A percentile compares a stretch with the other conserved stretches of the same genome.
Evolutionary conservation across 257 asterid species (phyloP).

Genomic region (Solanum acaule): DNA sequence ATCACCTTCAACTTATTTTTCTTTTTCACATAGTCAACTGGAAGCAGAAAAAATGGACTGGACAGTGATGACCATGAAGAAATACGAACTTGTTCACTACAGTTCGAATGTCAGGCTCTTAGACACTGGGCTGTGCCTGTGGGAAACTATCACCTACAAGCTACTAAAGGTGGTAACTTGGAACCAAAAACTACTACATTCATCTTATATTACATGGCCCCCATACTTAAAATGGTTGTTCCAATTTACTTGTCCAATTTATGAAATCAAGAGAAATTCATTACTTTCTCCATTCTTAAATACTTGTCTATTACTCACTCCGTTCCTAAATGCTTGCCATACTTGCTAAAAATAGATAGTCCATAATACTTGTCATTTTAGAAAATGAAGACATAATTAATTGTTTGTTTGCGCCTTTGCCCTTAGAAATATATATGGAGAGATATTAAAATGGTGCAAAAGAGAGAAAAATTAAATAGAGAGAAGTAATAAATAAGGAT

Average conservation of each 20-base stretch:
- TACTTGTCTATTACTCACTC: too few relatives aligned
- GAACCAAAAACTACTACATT: neutral
- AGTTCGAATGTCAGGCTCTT: neutral
- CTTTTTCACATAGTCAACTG: neutral
- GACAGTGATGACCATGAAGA: neutral
- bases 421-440: too few relatives aligned
- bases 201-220: neutral
- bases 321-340: too few relatives aligned
- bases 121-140: neutral
- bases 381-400: too few relatives aligned
- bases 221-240: neutral
- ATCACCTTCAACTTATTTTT: conserved; percentile 8
- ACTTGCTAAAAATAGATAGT: too few relatives aligned
- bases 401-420: too few relatives aligned
- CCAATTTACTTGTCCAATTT: neutral
- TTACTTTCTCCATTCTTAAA: too few relatives aligned
- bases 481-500: too few relatives aligned
- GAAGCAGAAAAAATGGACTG: neutral
- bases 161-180: neutral
- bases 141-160: neutral
- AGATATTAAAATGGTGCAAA: too few relatives aligned
- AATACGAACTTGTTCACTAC: neutral
- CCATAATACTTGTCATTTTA: too few relatives aligned
- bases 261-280: neutral
- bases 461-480: too few relatives aligned